Evolutionary conservation across 1,284 basidiomycete species (phyloP).

Genomic region (Agroathelia rolfsii): DNA sequence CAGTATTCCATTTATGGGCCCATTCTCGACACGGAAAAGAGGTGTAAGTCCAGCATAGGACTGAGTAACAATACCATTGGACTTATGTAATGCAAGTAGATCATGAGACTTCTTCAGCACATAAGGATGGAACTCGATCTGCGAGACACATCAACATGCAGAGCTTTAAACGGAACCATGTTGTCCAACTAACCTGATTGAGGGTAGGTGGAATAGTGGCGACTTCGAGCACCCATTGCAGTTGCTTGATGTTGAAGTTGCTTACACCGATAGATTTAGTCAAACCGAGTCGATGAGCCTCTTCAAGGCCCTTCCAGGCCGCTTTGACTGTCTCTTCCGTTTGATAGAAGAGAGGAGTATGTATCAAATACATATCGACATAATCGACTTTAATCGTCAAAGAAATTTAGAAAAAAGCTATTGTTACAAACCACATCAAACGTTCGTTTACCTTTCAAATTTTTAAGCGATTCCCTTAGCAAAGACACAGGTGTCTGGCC

Average conservation of each 20-base stretch:
- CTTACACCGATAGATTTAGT: slow-evolving; percentile 78
- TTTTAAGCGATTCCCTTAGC: slow-evolving; percentile 43
- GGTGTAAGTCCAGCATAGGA: slow-evolving; percentile 61
- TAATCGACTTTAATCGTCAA: slow-evolving; percentile 54
- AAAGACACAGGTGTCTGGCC: slow-evolving; percentile 39
- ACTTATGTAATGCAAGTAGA: slow-evolving; percentile 42
- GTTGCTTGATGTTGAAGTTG: slow-evolving; percentile 65
- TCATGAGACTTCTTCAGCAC: slow-evolving; percentile 48
- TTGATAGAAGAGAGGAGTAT: slow-evolving; percentile 42
- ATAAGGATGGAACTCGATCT: slow-evolving; percentile 82
- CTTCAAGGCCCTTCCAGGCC: slow-evolving; percentile 68
- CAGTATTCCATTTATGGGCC: slow-evolving; percentile 43
- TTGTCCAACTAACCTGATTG: slow-evolving; percentile 55
- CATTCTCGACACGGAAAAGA: slow-evolving; percentile 45
- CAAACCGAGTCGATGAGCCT: slow-evolving; percentile 53
- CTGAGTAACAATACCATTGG: slow-evolving; percentile 56
- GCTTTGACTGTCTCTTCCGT: slow-evolving; percentile 37
- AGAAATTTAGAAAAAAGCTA: no score
- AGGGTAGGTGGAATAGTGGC: slow-evolving; percentile 58
- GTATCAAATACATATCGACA: slow-evolving; percentile 75
- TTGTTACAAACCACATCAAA: no score
- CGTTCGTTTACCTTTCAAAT: no score
- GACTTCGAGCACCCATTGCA: slow-evolving; percentile 50
- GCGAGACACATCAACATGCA: slow-evolving; percentile 10
- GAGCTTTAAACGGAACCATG: background rate